Conservation (phyloP, 257 asterid species). For the Plectranthus barbatus region DNA sequence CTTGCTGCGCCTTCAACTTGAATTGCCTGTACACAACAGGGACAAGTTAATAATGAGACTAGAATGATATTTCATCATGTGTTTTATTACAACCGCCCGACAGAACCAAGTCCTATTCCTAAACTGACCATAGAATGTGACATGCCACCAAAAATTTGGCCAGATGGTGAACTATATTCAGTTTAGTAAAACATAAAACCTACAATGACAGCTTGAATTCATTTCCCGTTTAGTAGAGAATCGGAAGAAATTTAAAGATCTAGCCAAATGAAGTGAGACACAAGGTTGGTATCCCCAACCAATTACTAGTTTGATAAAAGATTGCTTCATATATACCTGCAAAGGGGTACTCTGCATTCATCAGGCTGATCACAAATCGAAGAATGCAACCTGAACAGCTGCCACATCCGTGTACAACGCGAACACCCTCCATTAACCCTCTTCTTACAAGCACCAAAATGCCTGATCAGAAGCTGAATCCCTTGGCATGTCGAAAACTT, state of each 20-base stretch:
- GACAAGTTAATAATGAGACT: background rate
- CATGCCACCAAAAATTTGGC: background rate
- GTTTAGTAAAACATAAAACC: constrained; percentile 1
- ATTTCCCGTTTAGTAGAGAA: constrained; percentile 10
- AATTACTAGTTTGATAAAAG: too few relatives aligned
- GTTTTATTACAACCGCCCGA: background rate
- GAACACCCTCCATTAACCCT: constrained; percentile 71
- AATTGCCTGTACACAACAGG: constrained; percentile 45
- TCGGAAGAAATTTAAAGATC: background rate
- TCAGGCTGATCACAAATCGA: constrained; percentile 68
- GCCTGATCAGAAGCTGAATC: constrained; percentile 66
- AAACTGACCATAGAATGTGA: background rate
- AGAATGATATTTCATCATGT: background rate
- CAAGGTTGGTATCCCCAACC: too few relatives aligned
- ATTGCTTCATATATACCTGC: constrained; percentile 50
- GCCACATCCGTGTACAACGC: constrained; percentile 88
- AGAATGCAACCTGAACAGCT: constrained; percentile 68
- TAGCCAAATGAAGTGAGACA: background rate
- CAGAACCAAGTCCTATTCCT: too few relatives aligned
- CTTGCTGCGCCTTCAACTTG: constrained; percentile 46
- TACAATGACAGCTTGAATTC: constrained; percentile 16
- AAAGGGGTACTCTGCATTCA: constrained; percentile 77
- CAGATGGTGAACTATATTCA: too few relatives aligned
- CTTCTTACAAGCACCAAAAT: constrained; percentile 67
- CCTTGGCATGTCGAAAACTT: constrained; percentile 78